Evolutionary conservation across 257 asterid species (phyloP).

Genomic region (Salvia splendens): DNA sequence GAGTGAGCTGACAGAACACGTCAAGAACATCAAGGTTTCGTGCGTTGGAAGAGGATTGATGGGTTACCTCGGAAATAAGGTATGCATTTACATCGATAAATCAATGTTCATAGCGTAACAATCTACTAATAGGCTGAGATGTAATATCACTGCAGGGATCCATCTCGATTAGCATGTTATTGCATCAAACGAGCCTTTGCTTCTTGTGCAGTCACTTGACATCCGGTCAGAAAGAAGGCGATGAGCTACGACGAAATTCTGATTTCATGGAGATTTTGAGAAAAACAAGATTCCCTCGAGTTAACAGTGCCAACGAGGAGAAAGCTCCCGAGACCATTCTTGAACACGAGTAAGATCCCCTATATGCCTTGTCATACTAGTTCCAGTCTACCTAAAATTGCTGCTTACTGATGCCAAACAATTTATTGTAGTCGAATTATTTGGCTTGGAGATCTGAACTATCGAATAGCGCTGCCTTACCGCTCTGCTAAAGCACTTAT

Average conservation of each 20-base stretch:
- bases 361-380: slow-evolving; percentile 3
- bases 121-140: slow-evolving; percentile 13
- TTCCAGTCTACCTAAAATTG: background rate
- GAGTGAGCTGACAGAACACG: slow-evolving; percentile 82
- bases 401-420: slow-evolving; percentile 22
- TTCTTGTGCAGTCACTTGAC: slow-evolving; percentile 95
- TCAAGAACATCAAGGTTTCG: slow-evolving; percentile 81
- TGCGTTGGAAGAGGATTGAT: slow-evolving; percentile 95
- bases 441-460: slow-evolving; percentile 98
- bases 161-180: slow-evolving; percentile 85
- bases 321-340: slow-evolving; percentile 91
- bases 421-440: slow-evolving; percentile 67
- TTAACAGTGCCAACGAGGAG: slow-evolving; percentile 61
- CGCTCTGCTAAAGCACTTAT: slow-evolving; percentile 95
- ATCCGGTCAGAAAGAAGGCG: slow-evolving; percentile 96
- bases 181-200: slow-evolving; percentile 99
- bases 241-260: slow-evolving; percentile 87
- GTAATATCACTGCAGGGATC: slow-evolving; percentile 70
- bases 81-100: slow-evolving; percentile 24
- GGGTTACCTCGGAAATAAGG: slow-evolving; percentile 99
- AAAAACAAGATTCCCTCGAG: slow-evolving; percentile 93
- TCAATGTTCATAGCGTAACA: background rate
- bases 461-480: slow-evolving; percentile 86
- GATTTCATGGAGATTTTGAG: slow-evolving; percentile 92
- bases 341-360: slow-evolving; percentile 72